A percentile compares a stretch with the other conserved stretches of the same genome.
Evolutionary conservation across 768 basidiomycete species (phyloP).

Genomic region (Rickenella mellea): DNA sequence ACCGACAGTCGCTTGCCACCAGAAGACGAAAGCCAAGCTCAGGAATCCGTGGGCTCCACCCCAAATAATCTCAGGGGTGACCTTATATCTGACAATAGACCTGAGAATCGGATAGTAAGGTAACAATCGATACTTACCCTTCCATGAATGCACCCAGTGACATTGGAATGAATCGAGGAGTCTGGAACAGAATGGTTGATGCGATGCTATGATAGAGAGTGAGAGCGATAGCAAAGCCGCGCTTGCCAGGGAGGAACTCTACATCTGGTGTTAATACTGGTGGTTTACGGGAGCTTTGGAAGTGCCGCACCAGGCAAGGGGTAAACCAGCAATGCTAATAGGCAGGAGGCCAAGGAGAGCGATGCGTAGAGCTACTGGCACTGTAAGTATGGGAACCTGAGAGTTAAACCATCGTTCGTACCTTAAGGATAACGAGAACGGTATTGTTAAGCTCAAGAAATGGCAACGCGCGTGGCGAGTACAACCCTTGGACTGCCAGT

Average conservation of each 20-base stretch:
- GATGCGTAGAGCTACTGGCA: conserved; percentile 63
- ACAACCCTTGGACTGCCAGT: conserved; percentile 66
- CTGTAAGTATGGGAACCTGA: background rate
- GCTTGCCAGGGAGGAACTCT: conserved; percentile 83
- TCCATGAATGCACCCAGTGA: conserved; percentile 55
- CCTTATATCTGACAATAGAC: conserved; percentile 30
- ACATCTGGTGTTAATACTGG: background rate
- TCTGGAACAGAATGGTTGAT: conserved; percentile 66
- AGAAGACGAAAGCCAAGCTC: conserved; percentile 61
- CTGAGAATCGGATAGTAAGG: background rate
- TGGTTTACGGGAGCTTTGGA: background rate
- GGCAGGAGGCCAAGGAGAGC: conserved; percentile 49
- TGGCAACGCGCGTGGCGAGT: conserved; percentile 51
- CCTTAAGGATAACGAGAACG: conserved; percentile 66
- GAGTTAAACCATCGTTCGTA: conserved; percentile 16
- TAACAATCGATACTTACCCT: conserved; percentile 31
- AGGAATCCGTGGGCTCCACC: conserved; percentile 63
- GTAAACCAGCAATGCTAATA: conserved; percentile 54
- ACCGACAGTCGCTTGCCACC: conserved; percentile 72
- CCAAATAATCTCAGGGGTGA: conserved; percentile 71
- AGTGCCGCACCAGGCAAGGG: conserved; percentile 55
- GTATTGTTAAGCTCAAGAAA: conserved; percentile 82
- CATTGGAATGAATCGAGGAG: conserved; percentile 73
- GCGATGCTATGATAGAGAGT: conserved; percentile 66
- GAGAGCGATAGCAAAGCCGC: conserved; percentile 68